These are phyloP conservation scores for Sarocladiaceae sp. DNA, from an alignment of 2,329 filamentous ascomycete genomes.

Conservation along the genomic window DNA sequence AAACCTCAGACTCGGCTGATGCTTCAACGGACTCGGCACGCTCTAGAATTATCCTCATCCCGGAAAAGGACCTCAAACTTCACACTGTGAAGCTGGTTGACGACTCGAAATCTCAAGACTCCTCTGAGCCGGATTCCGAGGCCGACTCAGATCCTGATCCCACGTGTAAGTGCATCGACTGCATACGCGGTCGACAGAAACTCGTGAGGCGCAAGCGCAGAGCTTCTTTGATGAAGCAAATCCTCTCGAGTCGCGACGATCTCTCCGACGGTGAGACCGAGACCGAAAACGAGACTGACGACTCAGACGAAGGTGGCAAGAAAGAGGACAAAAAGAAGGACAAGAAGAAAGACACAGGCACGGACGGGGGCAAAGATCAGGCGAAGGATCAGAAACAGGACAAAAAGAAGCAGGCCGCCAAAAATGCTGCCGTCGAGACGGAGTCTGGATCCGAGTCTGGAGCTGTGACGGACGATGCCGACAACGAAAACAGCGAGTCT, in stretches of 20 bases:
- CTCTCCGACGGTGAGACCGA: conserved; percentile 12
- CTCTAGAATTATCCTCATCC: background rate
- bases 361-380: conserved; percentile 10
- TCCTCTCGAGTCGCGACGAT: no score
- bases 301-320: background rate
- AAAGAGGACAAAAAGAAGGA: conserved; percentile 10
- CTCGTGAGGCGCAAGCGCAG: conserved; percentile 3
- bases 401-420: background rate
- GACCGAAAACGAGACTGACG: conserved; percentile 1
- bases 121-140: conserved; percentile 13
- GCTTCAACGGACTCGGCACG: conserved; percentile 17
- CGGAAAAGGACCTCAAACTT: background rate
- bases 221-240: background rate
- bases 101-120: background rate
- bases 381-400: conserved; percentile 9
- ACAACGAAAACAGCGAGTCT: background rate
- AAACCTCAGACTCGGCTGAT: conserved; percentile 12
- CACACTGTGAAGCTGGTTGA: background rate
- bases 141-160: conserved; percentile 28
- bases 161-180: conserved; percentile 27
- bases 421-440: conserved; percentile 1
- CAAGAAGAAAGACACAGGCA: conserved; percentile 18
- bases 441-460: conserved; percentile 16
- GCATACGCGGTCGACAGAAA: conserved; percentile 19
- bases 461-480: conserved; percentile 11